Evolutionary conservation across 1,139 yeast genomes (phyloP), one percentile per base, ranked within the genome.

Genomic region (Candida gigantensis): DNA sequence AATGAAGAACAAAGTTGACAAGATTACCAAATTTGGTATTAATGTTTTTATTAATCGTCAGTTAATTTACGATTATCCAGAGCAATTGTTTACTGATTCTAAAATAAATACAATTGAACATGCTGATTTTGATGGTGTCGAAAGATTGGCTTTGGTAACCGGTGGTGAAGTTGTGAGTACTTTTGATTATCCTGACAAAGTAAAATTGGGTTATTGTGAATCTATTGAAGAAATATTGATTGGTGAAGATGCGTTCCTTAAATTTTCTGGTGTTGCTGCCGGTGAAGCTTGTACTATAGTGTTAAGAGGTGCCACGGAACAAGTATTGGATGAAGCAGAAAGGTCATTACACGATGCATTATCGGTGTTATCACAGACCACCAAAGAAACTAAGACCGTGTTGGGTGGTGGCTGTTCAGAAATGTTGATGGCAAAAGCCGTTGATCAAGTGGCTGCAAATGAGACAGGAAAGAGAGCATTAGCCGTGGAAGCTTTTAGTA

Each of bases 101-200:
- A 81, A 83, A 40, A 85, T 92, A 53, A 90, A 88, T 64, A 82
- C 97, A 23, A 88, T 92, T 47, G 98, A 92, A 66, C 98, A 94
- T 57, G 98, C 98, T 14, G 99, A 94, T 63, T 94, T 94, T 52
- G 98, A 88, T 57, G 99, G 98, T 52, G 89, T 92, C 41, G 98
- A 92, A 69, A 82, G 98, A 59, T 76, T 92, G 50, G 96, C 98
- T 4, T 72, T 92, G 34, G 98, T 90, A 17, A 90, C 97, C 5
- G 98, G 98, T 35, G 98, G 96, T 53, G 98, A 92, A 68, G 97
- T 94, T 39, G 96, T 84, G 3, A 90, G 97, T 9, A 92, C 98
- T 1, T 94, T 92, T 61, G 98, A 94, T 58, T 76, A 82, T 49
- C 96, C 98, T 16, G 95, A 85, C 37, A 74, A 76, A 39, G 95